Percentiles rank a stretch among this genome's conserved stretches.
These are phyloP conservation scores for Schwanniomyces polymorphus DNA, from an alignment of 805 yeast genomes.

Conservation along the genomic window DNA sequence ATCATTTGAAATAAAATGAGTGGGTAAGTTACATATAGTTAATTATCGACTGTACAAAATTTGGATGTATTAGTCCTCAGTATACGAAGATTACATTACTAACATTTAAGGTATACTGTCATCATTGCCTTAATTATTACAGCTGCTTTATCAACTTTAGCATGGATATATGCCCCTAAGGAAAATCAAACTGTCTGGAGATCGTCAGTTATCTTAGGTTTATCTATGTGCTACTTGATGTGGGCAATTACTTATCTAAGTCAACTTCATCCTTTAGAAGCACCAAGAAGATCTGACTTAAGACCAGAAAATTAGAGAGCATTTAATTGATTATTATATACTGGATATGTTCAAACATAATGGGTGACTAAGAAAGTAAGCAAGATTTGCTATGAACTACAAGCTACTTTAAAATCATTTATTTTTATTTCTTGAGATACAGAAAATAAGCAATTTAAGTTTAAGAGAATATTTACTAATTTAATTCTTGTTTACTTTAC, in stretches of 20 bases:
- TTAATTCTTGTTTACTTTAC: background rate
- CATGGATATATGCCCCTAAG: conserved; percentile 88
- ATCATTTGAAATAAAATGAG: conserved; percentile 10
- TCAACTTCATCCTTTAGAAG: conserved; percentile 89
- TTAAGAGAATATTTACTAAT: background rate
- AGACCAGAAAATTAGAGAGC: conserved; percentile 63
- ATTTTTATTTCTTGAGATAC: background rate
- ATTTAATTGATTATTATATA: background rate
- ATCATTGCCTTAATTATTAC: conserved; percentile 61
- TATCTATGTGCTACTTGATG: conserved; percentile 80
- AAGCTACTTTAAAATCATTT: background rate
- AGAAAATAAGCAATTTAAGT: background rate
- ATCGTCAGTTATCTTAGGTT: conserved; percentile 55
- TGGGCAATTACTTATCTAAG: conserved; percentile 91
- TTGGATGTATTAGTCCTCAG: background rate
- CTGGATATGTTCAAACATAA: background rate
- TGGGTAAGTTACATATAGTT: conserved; percentile 14
- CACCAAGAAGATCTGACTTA: conserved; percentile 85
- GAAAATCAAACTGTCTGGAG: conserved; percentile 55
- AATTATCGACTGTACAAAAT: background rate
- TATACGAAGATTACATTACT: background rate
- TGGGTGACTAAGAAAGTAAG: background rate
- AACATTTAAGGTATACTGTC: conserved; percentile 61
- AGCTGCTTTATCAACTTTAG: conserved; percentile 56
- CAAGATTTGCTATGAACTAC: background rate